Conservation (phyloP, 257 asterid species). For the Penstemon barbatus region DNA sequence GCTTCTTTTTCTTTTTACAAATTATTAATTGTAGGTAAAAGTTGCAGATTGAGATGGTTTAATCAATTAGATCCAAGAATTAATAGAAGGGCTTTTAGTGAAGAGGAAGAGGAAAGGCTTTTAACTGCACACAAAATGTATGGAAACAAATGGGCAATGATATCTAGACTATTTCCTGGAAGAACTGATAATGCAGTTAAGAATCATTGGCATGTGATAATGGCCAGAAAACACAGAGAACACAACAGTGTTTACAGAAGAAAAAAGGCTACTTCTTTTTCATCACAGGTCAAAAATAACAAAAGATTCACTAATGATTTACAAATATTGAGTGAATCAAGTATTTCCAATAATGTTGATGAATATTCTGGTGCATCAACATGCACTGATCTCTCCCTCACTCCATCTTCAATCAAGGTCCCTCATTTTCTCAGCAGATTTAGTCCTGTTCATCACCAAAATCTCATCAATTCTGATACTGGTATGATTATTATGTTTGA, state of each 20-base stretch:
- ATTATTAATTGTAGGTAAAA: constrained; percentile 34
- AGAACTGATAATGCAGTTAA: constrained; percentile 59
- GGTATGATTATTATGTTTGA: constrained; percentile 23
- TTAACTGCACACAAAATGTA: constrained; percentile 44
- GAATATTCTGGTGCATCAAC: constrained; percentile 39
- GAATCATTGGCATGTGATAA: constrained; percentile 62
- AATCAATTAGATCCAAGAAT: constrained; percentile 58
- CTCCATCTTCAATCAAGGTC: constrained; percentile 33
- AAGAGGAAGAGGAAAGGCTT: constrained; percentile 54
- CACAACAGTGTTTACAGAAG: constrained; percentile 41
- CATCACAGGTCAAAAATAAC: not conserved
- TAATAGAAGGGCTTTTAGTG: constrained; percentile 45
- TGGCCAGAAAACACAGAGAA: constrained; percentile 52
- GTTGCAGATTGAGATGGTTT: constrained; percentile 61
- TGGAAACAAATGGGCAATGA: constrained; percentile 59
- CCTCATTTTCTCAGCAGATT: constrained; percentile 31
- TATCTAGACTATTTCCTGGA: constrained; percentile 50
- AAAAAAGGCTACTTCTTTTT: constrained; percentile 28
- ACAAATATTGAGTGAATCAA: constrained; percentile 28
- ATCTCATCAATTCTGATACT: constrained; percentile 1
- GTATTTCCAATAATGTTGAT: constrained; percentile 18
- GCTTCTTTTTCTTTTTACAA: not conserved
- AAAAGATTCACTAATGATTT: not conserved
- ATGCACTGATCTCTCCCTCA: constrained; percentile 47
- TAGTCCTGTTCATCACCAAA: constrained; percentile 31